Base-by-base conservation (phyloP, 148 eudicot species). In the Chenopodium suecicum region DNA sequence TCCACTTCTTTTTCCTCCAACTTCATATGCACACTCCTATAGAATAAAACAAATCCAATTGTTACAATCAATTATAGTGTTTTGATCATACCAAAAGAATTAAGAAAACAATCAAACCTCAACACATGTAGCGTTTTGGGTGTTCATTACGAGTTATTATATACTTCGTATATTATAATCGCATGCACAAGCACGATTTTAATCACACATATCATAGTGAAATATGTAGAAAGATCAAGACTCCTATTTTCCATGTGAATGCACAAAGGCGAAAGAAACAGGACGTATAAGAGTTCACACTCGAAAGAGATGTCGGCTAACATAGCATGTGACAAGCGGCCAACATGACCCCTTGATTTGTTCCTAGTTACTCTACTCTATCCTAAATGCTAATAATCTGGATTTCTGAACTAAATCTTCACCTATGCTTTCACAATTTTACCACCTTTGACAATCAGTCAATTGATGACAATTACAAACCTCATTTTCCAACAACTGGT, bases 1-100 rank as follows among this genome's bases (percentile, higher is more conserved):
- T 86, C 88, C 25, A 72, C 78, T 62, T 86, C 88, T 48, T 66
- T 78, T 67, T 71, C 84, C 29, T 62, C 86, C 46, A 83, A 34
- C 50, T 74, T 83, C 84, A 86, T 17, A 46, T 83, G 88, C 20
- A 76, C 81, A 76, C 75, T 77, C 82, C 88, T 86, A 76, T 29
- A 5, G 13, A 66, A 17, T 37, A 19, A 41, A 31, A 34, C 44
- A 41, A 31, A 22, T 78, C 22, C 32, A 78, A 41, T 60, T 70
- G 62, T 70, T 19, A 11, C 73, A 29, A 4, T 81, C 14, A 5
- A 34, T 4, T 41, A 5, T 41, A 41, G 7, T 12, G 54, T 50
- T 50, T 50, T 50, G 14, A 50, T 9, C 54, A 12, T 50, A 50
- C 16, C 54, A 50, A 50, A 50, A 12, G 3, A 50, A 50, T 27